A percentile compares a stretch with the other conserved stretches of the same genome.
phyloP scores from a whole-genome alignment of 2,329 filamentous ascomycete species.

The Exophiala viscosa region DNA sequence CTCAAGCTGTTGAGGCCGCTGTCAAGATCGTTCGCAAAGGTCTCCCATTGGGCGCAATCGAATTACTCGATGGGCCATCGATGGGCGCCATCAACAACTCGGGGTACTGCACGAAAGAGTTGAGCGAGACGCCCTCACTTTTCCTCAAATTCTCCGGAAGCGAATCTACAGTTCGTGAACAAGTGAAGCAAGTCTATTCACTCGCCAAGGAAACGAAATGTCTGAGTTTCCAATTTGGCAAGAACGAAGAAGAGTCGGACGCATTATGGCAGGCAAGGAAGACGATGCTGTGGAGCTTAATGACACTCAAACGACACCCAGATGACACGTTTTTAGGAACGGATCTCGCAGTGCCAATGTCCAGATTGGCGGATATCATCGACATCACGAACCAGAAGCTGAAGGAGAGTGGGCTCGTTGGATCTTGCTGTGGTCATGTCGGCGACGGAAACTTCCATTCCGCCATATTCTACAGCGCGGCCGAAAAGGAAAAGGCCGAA shows the following conservation, averaged over 20 bases:
- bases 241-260: slow-evolving; percentile 62
- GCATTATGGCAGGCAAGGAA: slow-evolving; percentile 83
- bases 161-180: slow-evolving; percentile 66
- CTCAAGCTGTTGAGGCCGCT: slow-evolving; percentile 70
- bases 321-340: slow-evolving; percentile 75
- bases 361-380: slow-evolving; percentile 59
- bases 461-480: slow-evolving; percentile 80
- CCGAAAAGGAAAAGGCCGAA: slow-evolving; percentile 72
- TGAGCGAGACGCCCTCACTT: slow-evolving; percentile 70
- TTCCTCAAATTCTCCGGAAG: slow-evolving; percentile 81
- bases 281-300: slow-evolving; percentile 76
- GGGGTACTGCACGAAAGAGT: slow-evolving; percentile 59
- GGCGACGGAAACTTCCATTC: slow-evolving; percentile 95
- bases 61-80: slow-evolving; percentile 85
- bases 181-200: slow-evolving; percentile 63
- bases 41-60: slow-evolving; percentile 71
- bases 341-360: slow-evolving; percentile 80
- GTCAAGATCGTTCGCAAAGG: slow-evolving; percentile 72
- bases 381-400: slow-evolving; percentile 84
- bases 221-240: slow-evolving; percentile 70
- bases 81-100: slow-evolving; percentile 78
- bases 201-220: slow-evolving; percentile 64
- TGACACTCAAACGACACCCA: slow-evolving; percentile 57
- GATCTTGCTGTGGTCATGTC: slow-evolving; percentile 82
- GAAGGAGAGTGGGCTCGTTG: slow-evolving; percentile 79